Base-by-base conservation (phyloP, 2,329 filamentous ascomycete genomes). In the Thielaviopsis ethacetica region DNA sequence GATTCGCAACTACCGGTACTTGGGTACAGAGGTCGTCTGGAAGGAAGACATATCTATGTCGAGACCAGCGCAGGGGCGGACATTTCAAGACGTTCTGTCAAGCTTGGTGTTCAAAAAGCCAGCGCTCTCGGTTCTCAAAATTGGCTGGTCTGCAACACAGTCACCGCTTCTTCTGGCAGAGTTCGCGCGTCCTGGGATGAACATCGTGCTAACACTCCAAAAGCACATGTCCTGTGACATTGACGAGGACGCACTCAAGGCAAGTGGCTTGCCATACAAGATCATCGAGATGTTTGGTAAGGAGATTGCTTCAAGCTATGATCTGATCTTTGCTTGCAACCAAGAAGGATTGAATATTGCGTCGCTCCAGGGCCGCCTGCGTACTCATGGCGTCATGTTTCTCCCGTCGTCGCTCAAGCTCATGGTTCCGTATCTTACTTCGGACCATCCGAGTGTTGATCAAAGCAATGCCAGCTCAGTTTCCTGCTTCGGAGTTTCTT, bases 1-100 rank as follows among this genome's bases (percentile, higher is more conserved):
- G 62, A 63, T 81, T 9, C 73, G 76, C 0, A 75, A 73, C 24
- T 71, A 78, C 62, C 73, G 72, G 34, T 74, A 74, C 21, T 68
- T 81, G 1, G 77, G 75, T 59, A 75, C 73, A 2, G 67, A 76
- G 62, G 68, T 80, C 54, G 62, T 70, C 2, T 81, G 77, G 78
- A 68, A 72, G 21, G 65, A 72, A 57, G 71, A 76, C 57, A 63
- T 67, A 6, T 58, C 63, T 2, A 70, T 65, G 10, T 62, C 66
- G 0, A 61, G 61, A 1, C 62, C 66, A 0, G n/a, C 21, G 17
- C 26, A 2, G 7, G 34, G 26, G 10, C 53, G 22, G 21, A 13
- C 62, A 7, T 57, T 70, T 7, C 56, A 57, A 1, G 63, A 68
- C 0, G 62, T 73, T 13, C 58, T 75, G 0, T 62, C 65, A 0